Evolutionary conservation across 2,329 filamentous ascomycete genomes (phyloP).

Genomic region (Paecilomyces fulvus): DNA sequence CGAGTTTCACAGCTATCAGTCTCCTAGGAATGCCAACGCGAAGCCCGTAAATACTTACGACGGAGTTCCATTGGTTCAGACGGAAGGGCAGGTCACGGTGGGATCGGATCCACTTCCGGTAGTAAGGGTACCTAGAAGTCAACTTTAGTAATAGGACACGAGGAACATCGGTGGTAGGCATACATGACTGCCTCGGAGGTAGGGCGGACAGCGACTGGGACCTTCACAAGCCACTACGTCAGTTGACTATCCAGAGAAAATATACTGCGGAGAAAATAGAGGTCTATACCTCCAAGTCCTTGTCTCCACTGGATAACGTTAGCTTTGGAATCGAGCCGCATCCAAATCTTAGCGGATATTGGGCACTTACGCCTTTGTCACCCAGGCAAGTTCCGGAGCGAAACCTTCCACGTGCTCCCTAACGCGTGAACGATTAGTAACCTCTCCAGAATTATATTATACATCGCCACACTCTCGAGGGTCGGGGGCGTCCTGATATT

Average conservation of each 20-base stretch:
- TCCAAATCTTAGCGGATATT: not conserved
- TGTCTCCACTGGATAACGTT: not conserved
- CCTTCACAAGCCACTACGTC: not conserved
- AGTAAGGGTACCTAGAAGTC: not conserved
- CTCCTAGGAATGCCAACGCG: not conserved
- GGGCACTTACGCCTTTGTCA: not conserved
- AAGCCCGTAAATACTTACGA: not conserved
- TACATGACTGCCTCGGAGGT: not conserved
- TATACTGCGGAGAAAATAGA: not conserved
- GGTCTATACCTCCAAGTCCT: not conserved
- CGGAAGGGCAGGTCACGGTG: slow-evolving; percentile 1
- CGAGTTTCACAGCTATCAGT: not conserved
- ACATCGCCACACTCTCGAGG: not conserved
- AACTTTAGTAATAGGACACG: not conserved
- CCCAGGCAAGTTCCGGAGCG: not conserved
- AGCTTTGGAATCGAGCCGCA: not conserved
- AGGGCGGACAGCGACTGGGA: not conserved
- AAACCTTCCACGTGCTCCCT: not conserved
- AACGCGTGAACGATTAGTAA: not conserved
- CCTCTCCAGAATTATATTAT: not conserved
- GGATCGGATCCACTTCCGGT: not conserved
- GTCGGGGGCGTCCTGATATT: not conserved
- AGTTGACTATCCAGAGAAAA: not conserved
- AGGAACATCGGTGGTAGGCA: not conserved
- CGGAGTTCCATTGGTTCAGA: slow-evolving; percentile 1